These are phyloP conservation scores for Phytophthora sansomeana DNA, from an alignment of 352 stramenopile species.

Conservation along the genomic window DNA sequence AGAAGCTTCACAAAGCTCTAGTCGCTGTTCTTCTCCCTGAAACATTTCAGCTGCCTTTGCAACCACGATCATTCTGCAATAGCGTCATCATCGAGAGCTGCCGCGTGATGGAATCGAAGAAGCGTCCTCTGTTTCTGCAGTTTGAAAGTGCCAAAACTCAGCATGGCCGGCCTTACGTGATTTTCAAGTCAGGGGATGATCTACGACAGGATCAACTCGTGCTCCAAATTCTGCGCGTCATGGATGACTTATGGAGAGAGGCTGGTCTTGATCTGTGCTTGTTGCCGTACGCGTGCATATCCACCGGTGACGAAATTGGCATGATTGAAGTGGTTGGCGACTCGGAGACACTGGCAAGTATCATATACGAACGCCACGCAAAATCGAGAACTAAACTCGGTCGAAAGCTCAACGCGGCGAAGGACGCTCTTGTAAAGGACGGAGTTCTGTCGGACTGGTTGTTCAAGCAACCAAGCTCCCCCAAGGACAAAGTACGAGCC, in stretches of 20 bases:
- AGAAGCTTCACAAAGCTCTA: constrained; percentile 71
- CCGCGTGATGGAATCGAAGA: constrained; percentile 95
- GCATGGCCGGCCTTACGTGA: constrained; percentile 72
- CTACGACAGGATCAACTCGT: constrained; percentile 95
- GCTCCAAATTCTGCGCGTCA: constrained; percentile 91
- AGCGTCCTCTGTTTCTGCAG: constrained; percentile 90
- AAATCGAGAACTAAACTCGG: constrained; percentile 66
- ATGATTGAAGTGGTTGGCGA: constrained; percentile 92
- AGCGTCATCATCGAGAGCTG: constrained; percentile 83
- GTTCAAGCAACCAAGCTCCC: constrained; percentile 39
- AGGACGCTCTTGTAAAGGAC: constrained; percentile 69
- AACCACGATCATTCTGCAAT: constrained; percentile 85
- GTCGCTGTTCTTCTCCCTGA: constrained; percentile 67
- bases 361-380: constrained; percentile 81
- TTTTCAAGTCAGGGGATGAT: constrained; percentile 95
- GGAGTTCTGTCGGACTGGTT: constrained; percentile 80
- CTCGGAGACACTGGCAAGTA: constrained; percentile 88
- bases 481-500: constrained; percentile 1
- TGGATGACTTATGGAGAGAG: constrained; percentile 92
- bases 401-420: constrained; percentile 73
- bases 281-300: constrained; percentile 87
- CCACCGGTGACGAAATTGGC: constrained; percentile 86
- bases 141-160: constrained; percentile 79
- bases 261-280: constrained; percentile 87
- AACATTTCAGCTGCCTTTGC: constrained; percentile 91